Base-by-base conservation (phyloP, 2,329 filamentous ascomycete genomes). In the Xylariales sp. region DNA sequence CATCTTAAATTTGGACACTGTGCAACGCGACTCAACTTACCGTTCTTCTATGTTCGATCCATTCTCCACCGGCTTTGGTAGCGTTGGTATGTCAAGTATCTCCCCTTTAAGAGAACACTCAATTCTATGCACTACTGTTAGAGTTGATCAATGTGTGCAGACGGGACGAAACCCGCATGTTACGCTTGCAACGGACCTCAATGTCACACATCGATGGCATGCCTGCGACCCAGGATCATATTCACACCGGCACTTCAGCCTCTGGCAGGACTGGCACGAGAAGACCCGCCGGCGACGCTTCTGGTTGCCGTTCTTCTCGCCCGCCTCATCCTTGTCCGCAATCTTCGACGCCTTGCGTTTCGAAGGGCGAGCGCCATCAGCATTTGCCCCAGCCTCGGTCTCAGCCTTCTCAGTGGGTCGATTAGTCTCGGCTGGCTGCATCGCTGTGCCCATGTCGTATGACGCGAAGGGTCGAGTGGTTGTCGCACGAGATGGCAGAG, bases 301-400 rank as follows among this genome's bases (percentile, higher is more conserved):
- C 20, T 42, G 43, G 14, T 9, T 37, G 37, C 14, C 16, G 21
- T 12, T 22, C 33, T 36, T 31, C 25, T 43, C 27, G 18, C 16
- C 29, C 16, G 31, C n/a, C 9, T 45, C 43, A 14, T 45, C 43
- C 38, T 44, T 44, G 19, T 44, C 38, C 18, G 12, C n/a, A n/a
- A n/a, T 31, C 83, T 0, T 72, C 75, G 3, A 76, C 75, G 40
- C 82, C 43, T 15, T 45, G 33, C 14, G 44, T 41, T 38, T 45
- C 29, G 19, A 5, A 15, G 36, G 27, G 12, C 36, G 36, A 15
- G 36, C 12, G 22, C 35, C 21, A 10, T 28, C 36, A 9, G 36
- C 12, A 20, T 18, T 39, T 18, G 10, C 21, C 11, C 10, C 24
- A 11, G 36, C 24, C 25, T 12, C 25, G 27, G 36, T 15, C 19